Conservation (phyloP, 2,329 filamentous ascomycete genomes). For the Lecanoromycetidae sp. region DNA sequence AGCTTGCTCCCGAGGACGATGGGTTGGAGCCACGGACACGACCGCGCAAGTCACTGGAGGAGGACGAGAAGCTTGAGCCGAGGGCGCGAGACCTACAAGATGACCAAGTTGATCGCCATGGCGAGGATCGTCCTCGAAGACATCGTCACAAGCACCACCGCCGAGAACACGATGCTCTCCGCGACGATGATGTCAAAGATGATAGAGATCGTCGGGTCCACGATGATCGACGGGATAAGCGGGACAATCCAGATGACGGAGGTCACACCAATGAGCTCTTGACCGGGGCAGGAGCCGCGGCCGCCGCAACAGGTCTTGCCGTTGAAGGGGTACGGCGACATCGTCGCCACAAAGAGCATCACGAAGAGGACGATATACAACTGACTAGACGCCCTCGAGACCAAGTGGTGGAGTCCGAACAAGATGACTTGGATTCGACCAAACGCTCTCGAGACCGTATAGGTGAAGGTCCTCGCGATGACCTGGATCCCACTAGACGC, state of each 20-base stretch:
- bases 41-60: constrained; percentile 7
- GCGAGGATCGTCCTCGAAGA: constrained; percentile 7
- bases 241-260: constrained; percentile 2
- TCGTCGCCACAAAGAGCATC: constrained; percentile 12
- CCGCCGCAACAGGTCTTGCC: constrained; percentile 14
- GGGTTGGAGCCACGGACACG: not conserved
- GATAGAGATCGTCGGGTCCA: constrained; percentile 11
- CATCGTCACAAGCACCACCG: constrained; percentile 9
- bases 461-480: constrained; percentile 1
- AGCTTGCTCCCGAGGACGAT: constrained; percentile 16
- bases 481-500: constrained; percentile 3
- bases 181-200: constrained; percentile 19
- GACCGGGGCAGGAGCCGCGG: constrained; percentile 10
- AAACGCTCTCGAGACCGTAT: constrained; percentile 3
- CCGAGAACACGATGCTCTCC: constrained; percentile 10
- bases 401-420: not conserved
- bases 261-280: constrained; percentile 7
- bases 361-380: constrained; percentile 3
- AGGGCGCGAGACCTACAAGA: constrained; percentile 10
- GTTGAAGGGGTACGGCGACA: constrained; percentile 14
- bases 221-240: constrained; percentile 7
- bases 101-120: constrained; percentile 7
- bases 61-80: constrained; percentile 8
- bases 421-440: not conserved
- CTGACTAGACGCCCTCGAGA: not conserved